phyloP scores from a whole-genome alignment of 345 rosid species.

The Tarenaya hassleriana region DNA sequence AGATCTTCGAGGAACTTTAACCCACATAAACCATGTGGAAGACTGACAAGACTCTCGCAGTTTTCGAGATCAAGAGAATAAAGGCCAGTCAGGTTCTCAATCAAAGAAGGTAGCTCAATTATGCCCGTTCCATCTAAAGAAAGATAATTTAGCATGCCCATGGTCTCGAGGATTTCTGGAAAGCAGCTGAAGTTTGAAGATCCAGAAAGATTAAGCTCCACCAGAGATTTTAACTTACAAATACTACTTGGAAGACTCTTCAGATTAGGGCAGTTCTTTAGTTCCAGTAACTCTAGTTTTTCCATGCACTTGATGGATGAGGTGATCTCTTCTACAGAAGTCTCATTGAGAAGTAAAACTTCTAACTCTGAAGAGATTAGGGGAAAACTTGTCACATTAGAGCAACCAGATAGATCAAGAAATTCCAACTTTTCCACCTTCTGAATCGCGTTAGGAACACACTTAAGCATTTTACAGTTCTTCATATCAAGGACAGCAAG shows the following conservation, averaged over 20 bases:
- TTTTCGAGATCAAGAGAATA: conserved; percentile 10
- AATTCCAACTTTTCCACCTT: conserved; percentile 4
- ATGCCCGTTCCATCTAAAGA: conserved; percentile 11
- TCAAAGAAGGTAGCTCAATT: conserved; percentile 1
- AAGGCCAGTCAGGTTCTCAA: conserved; percentile 9
- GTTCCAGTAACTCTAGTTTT: conserved; percentile 1
- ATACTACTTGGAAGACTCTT: conserved; percentile 14
- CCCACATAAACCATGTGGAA: conserved; percentile 8
- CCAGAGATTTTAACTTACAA: background rate
- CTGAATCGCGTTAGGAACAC: background rate
- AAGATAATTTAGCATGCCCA: conserved; percentile 10
- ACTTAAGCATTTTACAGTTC: conserved; percentile 8
- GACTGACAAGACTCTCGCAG: conserved; percentile 8
- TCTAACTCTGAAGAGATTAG: background rate
- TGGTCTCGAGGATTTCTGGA: conserved; percentile 10
- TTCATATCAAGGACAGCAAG: background rate
- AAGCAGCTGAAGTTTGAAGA: conserved; percentile 7
- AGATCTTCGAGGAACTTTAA: conserved; percentile 2
- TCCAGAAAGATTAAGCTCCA: conserved; percentile 1
- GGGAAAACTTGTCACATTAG: conserved; percentile 5
- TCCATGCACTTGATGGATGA: conserved; percentile 3
- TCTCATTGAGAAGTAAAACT: conserved; percentile 3
- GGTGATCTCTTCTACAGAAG: conserved; percentile 9
- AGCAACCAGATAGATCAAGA: conserved; percentile 13
- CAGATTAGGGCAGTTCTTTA: conserved; percentile 1